phyloP scores from a whole-genome alignment of 202 grass and related monocot species.

The Musa balbisiana region DNA sequence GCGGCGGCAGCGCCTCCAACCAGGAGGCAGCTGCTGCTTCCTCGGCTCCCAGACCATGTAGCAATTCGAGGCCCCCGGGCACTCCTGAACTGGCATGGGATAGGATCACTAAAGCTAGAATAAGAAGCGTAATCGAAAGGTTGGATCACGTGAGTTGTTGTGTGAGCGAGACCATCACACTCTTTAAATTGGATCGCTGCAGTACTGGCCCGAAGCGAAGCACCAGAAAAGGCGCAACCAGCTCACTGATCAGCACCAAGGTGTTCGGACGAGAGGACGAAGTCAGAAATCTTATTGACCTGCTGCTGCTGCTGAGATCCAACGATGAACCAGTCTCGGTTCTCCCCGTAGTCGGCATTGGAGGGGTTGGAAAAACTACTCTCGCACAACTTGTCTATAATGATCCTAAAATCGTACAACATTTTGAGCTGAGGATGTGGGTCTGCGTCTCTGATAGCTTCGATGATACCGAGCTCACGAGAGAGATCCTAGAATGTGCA shows the following conservation, averaged over 20 bases:
- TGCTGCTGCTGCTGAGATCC: slow-evolving; percentile 23
- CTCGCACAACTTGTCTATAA: slow-evolving; percentile 48
- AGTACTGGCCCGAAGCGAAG: neutral
- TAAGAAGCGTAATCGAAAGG: neutral
- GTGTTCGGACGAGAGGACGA: neutral
- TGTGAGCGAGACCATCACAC: neutral
- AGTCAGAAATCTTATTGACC: neutral
- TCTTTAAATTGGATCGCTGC: neutral
- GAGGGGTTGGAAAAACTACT: slow-evolving; percentile 37
- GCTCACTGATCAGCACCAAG: neutral
- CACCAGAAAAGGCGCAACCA: neutral
- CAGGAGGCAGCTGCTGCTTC: slow-evolving; percentile 10
- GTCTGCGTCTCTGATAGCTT: slow-evolving; percentile 41
- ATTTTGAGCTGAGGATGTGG: slow-evolving; percentile 49
- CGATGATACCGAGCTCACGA: slow-evolving; percentile 24
- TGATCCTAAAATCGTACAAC: slow-evolving; percentile 15
- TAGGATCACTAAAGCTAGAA: neutral
- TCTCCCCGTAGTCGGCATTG: slow-evolving; percentile 35
- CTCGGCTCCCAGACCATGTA: neutral
- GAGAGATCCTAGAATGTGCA: slow-evolving; percentile 40
- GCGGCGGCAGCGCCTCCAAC: slow-evolving; percentile 22
- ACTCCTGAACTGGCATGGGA: slow-evolving; percentile 1
- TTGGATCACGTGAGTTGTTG: neutral
- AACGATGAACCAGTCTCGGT: slow-evolving; percentile 11
- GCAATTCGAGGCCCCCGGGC: neutral